These are phyloP conservation scores for Clausena lansium DNA, from an alignment of 345 rosid species.

Conservation along the genomic window DNA sequence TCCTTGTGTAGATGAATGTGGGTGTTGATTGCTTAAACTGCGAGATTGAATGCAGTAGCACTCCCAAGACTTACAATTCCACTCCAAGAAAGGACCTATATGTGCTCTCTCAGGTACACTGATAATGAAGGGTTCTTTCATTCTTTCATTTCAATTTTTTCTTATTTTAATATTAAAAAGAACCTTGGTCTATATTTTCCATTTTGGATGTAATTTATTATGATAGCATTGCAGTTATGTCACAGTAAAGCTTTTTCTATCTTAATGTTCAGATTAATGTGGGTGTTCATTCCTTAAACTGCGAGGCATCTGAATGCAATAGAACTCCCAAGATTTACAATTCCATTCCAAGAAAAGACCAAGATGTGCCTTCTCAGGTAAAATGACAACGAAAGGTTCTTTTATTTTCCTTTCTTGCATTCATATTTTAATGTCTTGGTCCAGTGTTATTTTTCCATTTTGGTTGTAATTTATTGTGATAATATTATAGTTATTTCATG, in stretches of 20 bases:
- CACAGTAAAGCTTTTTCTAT: slow-evolving; percentile 4
- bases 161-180: background rate
- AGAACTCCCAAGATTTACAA: slow-evolving; percentile 12
- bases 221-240: background rate
- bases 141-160: background rate
- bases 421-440: background rate
- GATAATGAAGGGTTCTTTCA: background rate
- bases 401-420: background rate
- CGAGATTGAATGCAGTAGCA: slow-evolving; percentile 15
- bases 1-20: slow-evolving; percentile 16
- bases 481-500: background rate
- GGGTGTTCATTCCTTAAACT: background rate
- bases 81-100: slow-evolving; percentile 16
- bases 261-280: background rate
- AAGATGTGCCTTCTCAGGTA: slow-evolving; percentile 23
- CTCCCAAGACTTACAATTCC: slow-evolving; percentile 10
- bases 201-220: background rate
- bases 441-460: background rate
- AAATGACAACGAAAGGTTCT: background rate
- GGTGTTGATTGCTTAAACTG: background rate
- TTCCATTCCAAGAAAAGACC: slow-evolving; percentile 14
- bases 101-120: slow-evolving; percentile 18
- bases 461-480: background rate
- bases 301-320: slow-evolving; percentile 10
- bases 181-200: background rate